Evolutionary conservation across 371 early-diverging fungal species (phyloP).

Genomic region (Lichtheimia hyalospora): DNA sequence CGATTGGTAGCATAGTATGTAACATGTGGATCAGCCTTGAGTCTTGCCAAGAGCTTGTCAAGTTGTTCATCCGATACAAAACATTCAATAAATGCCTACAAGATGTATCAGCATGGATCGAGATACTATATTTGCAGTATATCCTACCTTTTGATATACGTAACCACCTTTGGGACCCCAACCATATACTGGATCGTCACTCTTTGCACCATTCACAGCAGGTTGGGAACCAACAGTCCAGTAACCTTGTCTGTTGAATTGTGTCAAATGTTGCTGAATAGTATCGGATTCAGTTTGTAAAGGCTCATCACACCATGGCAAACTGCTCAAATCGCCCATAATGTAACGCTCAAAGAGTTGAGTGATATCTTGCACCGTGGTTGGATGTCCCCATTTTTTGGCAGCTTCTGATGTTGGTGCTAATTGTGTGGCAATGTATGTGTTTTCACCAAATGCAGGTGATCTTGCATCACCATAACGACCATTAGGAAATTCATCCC

Average conservation of each 20-base stretch:
- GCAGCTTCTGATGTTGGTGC: constrained; percentile 54
- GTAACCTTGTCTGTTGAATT: constrained; percentile 72
- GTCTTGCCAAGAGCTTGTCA: constrained; percentile 38
- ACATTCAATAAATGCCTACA: constrained; percentile 76
- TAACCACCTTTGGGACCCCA: constrained; percentile 96
- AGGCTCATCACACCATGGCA: constrained; percentile 91
- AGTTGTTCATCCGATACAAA: constrained; percentile 63
- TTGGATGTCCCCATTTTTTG: constrained; percentile 81
- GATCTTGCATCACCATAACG: constrained; percentile 96
- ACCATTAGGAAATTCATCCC: constrained; percentile 98
- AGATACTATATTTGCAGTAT: background rate
- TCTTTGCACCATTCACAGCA: constrained; percentile 86
- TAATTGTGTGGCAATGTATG: constrained; percentile 74
- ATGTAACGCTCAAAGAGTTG: constrained; percentile 78
- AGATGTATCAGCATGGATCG: background rate
- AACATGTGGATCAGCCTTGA: constrained; percentile 60
- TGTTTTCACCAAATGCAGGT: constrained; percentile 55
- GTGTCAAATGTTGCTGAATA: constrained; percentile 64
- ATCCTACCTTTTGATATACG: constrained; percentile 87
- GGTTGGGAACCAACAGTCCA: constrained; percentile 95
- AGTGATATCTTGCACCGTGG: constrained; percentile 58
- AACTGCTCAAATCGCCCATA: constrained; percentile 59
- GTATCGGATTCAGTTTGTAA: constrained; percentile 77
- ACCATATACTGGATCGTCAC: constrained; percentile 76
- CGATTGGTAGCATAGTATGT: constrained; percentile 89